Evolutionary conservation across 2,329 filamentous ascomycete genomes (phyloP).

Genomic region (Aspergillus niger): DNA sequence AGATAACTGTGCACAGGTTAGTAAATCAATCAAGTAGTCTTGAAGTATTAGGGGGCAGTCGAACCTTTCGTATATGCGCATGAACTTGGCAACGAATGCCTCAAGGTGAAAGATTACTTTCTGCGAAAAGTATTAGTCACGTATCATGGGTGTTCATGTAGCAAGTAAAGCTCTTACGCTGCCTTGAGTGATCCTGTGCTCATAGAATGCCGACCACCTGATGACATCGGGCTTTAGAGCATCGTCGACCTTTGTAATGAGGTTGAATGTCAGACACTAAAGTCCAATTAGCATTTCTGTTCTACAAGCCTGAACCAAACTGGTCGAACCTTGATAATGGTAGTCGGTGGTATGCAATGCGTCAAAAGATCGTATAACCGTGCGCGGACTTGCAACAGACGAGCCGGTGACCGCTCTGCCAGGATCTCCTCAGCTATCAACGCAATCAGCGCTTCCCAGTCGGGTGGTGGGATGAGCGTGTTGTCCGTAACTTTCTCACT

Average conservation of each 20-base stretch:
- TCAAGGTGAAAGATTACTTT: constrained; percentile 99
- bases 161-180: constrained; percentile 49
- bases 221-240: constrained; percentile 88
- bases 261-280: constrained; percentile 84
- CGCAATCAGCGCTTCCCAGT: constrained; percentile 91
- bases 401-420: constrained; percentile 84
- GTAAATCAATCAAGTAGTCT: constrained; percentile 32
- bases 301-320: neutral
- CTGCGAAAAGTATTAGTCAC: constrained; percentile 28
- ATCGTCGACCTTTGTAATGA: constrained; percentile 85
- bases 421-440: constrained; percentile 93
- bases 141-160: neutral
- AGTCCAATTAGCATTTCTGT: constrained; percentile 9
- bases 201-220: constrained; percentile 95
- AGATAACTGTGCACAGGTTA: constrained; percentile 45
- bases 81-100: constrained; percentile 98
- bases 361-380: constrained; percentile 97
- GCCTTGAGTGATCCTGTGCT: constrained; percentile 88
- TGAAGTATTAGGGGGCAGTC: constrained; percentile 17
- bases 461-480: constrained; percentile 88
- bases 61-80: constrained; percentile 92
- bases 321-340: constrained; percentile 71
- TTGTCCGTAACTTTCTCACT: constrained; percentile 88
- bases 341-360: constrained; percentile 94
- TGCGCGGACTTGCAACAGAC: constrained; percentile 82